These are phyloP conservation scores for Tetracladium maxilliforme DNA, from an alignment of 2,329 filamentous ascomycete genomes.

Conservation along the genomic window DNA sequence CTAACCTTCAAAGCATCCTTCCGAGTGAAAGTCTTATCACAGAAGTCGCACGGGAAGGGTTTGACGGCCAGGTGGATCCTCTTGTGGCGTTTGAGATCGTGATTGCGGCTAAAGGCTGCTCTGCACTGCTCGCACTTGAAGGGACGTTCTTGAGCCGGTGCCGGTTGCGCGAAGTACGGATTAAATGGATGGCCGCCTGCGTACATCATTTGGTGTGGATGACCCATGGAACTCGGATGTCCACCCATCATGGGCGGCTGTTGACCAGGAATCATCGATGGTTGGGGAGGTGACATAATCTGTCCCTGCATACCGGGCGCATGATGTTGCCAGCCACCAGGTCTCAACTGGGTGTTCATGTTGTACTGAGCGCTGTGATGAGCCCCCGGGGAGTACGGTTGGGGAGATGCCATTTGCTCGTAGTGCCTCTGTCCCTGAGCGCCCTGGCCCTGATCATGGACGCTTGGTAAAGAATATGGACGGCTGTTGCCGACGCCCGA, in stretches of 20 bases:
- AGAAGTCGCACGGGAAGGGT: constrained; percentile 81
- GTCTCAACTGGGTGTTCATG: too few species aligned
- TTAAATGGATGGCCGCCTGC: constrained; percentile 36
- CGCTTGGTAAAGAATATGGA: too few species aligned
- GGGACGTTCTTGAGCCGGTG: constrained; percentile 60
- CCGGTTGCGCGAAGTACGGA: constrained; percentile 29
- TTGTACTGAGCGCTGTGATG: too few species aligned
- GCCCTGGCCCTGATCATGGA: too few species aligned
- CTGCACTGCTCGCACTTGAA: constrained; percentile 91
- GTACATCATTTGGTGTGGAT: constrained; percentile 51
- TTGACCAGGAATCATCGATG: constrained; percentile 11
- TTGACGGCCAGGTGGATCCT: constrained; percentile 90
- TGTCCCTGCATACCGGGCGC: constrained; percentile 1
- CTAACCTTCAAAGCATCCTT: constrained; percentile 94
- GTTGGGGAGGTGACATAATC: constrained; percentile 1
- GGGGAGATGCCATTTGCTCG: too few species aligned
- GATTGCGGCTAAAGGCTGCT: constrained; percentile 90
- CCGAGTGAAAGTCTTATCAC: constrained; percentile 91
- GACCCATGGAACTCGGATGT: constrained; percentile 1
- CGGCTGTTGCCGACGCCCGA: too few species aligned
- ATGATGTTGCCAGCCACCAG: too few species aligned
- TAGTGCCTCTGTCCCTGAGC: too few species aligned
- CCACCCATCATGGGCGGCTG: constrained; percentile 22
- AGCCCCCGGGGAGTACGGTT: too few species aligned
- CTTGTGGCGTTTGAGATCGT: constrained; percentile 92